Conservation (phyloP, 371 early-diverging fungal genomes). For the Smittium culicis region DNA sequence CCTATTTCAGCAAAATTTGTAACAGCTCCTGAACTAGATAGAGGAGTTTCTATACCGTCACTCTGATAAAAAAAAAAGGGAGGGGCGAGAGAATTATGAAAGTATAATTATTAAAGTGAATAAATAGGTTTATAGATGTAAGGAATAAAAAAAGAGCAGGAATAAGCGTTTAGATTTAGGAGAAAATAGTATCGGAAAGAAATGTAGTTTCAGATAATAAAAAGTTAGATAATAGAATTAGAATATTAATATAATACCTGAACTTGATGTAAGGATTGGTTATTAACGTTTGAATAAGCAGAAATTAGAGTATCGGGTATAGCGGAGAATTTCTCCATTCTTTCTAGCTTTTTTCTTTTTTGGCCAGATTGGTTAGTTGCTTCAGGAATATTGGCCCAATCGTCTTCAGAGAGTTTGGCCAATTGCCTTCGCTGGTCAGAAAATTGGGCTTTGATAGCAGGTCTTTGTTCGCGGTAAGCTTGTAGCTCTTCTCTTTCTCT, state of each 20-base stretch:
- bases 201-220: too few species aligned
- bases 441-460: conserved; percentile 78
- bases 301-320: conserved; percentile 48
- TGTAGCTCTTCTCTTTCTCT: conserved; percentile 23
- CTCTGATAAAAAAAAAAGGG: too few species aligned
- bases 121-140: too few species aligned
- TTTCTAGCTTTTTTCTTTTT: conserved; percentile 32
- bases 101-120: too few species aligned
- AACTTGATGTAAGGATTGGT: not conserved
- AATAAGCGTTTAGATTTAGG: too few species aligned
- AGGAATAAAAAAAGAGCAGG: too few species aligned
- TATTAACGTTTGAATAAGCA: not conserved
- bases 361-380: conserved; percentile 74
- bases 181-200: too few species aligned
- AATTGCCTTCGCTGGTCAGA: conserved; percentile 78
- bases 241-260: too few species aligned
- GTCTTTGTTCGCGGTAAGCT: conserved; percentile 43
- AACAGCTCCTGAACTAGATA: conserved; percentile 16
- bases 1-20: conserved; percentile 74
- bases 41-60: conserved; percentile 14
- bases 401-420: conserved; percentile 53
- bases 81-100: too few species aligned
- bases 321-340: conserved; percentile 55
- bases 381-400: conserved; percentile 89
- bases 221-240: too few species aligned